Evolutionary conservation across 192 early-diverging fungal genomes (phyloP).

Genomic region (Glomus cerebriforme): DNA sequence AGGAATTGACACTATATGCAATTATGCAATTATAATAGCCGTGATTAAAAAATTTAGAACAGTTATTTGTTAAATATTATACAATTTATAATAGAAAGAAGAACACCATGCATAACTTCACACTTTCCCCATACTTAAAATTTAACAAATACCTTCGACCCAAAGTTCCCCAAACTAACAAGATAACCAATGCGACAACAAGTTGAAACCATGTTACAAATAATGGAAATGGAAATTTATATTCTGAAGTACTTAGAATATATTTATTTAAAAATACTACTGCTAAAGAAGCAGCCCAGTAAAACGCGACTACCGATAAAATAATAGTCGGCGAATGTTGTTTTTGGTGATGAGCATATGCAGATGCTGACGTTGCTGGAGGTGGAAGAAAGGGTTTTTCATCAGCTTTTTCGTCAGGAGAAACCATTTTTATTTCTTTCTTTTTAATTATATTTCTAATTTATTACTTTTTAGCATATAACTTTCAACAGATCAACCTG

Average conservation of each 20-base stretch:
- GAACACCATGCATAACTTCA: too few species aligned
- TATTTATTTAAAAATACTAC: slow-evolving; percentile 72
- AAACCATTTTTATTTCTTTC: slow-evolving; percentile 3
- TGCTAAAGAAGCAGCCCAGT: slow-evolving; percentile 61
- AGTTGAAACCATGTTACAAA: slow-evolving; percentile 72
- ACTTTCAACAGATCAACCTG: not conserved
- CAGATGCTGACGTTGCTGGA: slow-evolving; percentile 34
- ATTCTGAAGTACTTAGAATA: slow-evolving; percentile 61
- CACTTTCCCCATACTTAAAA: too few species aligned
- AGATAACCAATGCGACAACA: slow-evolving; percentile 55
- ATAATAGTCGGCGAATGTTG: slow-evolving; percentile 46
- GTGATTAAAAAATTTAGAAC: not conserved
- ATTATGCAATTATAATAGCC: not conserved
- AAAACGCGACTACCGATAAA: slow-evolving; percentile 58
- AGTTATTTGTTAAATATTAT: not conserved
- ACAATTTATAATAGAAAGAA: too few species aligned
- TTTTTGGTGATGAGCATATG: slow-evolving; percentile 26
- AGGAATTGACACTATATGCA: slow-evolving; percentile 40
- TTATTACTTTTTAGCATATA: not conserved
- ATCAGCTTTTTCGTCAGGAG: slow-evolving; percentile 39
- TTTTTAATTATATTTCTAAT: not conserved
- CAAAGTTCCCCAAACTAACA: slow-evolving; percentile 55
- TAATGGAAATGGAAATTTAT: slow-evolving; percentile 63
- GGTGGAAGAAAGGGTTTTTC: slow-evolving; percentile 45
- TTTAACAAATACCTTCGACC: slow-evolving; percentile 52